Evolutionary conservation across 106 monocot genomes (phyloP), one percentile per base, ranked within the genome.

Genomic region (Dioscorea alata): DNA sequence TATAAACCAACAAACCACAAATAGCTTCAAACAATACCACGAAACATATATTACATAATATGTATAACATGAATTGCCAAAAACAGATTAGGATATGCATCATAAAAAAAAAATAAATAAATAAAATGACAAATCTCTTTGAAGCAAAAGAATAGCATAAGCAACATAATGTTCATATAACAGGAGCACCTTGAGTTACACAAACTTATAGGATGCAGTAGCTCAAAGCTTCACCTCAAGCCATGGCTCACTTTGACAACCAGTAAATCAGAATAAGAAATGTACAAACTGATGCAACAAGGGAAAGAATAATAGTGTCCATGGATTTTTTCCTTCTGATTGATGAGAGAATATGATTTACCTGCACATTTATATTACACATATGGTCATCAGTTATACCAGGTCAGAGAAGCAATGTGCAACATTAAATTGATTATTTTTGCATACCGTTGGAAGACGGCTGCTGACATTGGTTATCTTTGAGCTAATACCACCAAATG

Each of bases 211-310:
- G 18, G 4, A 4, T 19, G 15, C 5, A 54, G 19, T 54, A 54
- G 54, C 54, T 54, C 42, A 20, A 49, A 48, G 65, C 6, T 20
- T 14, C 54, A 54, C 19, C 54, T 54, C 54, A 54, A 4, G 8
- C 53, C 21, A 13, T 48, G 18, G 25, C 52, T 86, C 76, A 96
- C 71, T 89, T 97, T 21, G 92, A 82, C 64, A 97, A 50, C 92
- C 92, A 97, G 62, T 97, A 97, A 13, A 92, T 89, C 13, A 92
- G 75, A 63, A 97, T 92, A 57, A 97, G 82, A 80, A 92, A 97
- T 67, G 86, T 83, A 81, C 96, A 97, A 13, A 76, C 78, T 1
- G 92, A 86, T 20, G 89, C 96, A 70, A 97, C 96, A 16, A 89
- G 80, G 22, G 92, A 97, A 67, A 97, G 86, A 70, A 97, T 87